Evolutionary conservation across 1,284 basidiomycete genomes (phyloP), one percentile per base, ranked within the genome.

Genomic region (Laetiporus sulphureus): DNA sequence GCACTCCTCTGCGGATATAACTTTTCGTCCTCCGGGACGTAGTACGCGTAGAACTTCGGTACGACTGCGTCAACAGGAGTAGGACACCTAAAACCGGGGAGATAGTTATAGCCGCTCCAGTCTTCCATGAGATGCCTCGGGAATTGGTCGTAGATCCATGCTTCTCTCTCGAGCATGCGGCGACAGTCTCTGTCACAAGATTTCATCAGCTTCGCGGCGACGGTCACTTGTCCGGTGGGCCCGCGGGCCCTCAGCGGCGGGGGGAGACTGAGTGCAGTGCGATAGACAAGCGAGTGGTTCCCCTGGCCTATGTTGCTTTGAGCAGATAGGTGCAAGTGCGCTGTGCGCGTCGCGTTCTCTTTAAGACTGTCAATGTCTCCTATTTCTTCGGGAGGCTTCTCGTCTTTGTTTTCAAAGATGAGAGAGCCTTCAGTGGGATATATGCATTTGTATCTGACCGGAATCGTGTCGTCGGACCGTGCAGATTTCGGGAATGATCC

Each of bases 11-110:
- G 12, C 43, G 62, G 56, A 4, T 23, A 34, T 21, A 18, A n/a
- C 6, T 40, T 44, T 51, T 45, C 44, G 1, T 42, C n/a, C 5
- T 57, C 57, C 1, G 65, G 64, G 4, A 57, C 52, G 52, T 76
- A 76, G 53, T 69, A 72, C 1, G 74, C 75, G 49, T 67, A 77
- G 52, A 69, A 77, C 50, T 73, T 73, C 11, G 75, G 74, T 3
- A 74, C 68, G 16, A 75, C 48, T 1, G 74, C 60, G 5, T 62
- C 60, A 7, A 65, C 58, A 4, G 72, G 71, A 0, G 67, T 62
- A 1, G 72, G 72, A 35, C 67, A 60, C 25, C 61, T 60, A 32
- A 68, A n/a, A 16, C 68, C 69, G 5, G 51, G 45, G 4, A 68
- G 46, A 29, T 69, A 42, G 44, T 72, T 68, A 45, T 63, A 68